Evolutionary conservation across 2,329 filamentous ascomycete species (phyloP), one percentile per base, ranked within the genome.

Genomic region (Alternaria arborescens): DNA sequence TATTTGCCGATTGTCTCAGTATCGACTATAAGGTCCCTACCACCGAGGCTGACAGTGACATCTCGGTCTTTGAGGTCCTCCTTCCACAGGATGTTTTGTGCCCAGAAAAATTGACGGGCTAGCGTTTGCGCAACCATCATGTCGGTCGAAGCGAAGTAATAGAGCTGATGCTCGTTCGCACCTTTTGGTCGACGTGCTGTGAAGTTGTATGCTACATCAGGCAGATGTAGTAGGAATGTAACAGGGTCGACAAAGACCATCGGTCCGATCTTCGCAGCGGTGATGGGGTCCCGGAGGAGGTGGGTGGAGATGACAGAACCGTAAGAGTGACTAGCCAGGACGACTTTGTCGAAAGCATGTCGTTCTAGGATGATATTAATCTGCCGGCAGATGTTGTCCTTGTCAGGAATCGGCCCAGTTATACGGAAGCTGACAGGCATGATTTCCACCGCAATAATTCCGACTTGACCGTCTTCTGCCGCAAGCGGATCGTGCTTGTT

Each of bases 151-250:
- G 87, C 90, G 72, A 91, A 91, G 68, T 90, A 92, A 82, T 87
- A 89, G 14, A 92, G 79, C 72, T 89, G 85, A 80, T 86, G 88
- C 75, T 92, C 88, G 63, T 90, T 91, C n/a, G 90, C 88, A 2
- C 58, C 53, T 10, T 53, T 55, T 1, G 77, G 77, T 18, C 52
- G 63, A 14, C 77, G 69, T 6, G 69, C 70, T 57, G 78, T 71
- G 55, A 92, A 92, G 77, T 92, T 92, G 81, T 88, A 91, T 11
- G 89, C 88, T 32, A 92, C 88, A 62, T 90, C 83, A 1, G 89
- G 89, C 36, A 90, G 82, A 72, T 92, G 89, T 34, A 92, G 81
- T 56, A 91, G 78, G 55, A 92, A 83, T 24, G 85, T 87, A 10
- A 92, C 87, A 0, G 90, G 90, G 71, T 92, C 82, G 16, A 90